Evolutionary conservation across 352 stramenopile species (phyloP).

Genomic region (Pythium sp.): DNA sequence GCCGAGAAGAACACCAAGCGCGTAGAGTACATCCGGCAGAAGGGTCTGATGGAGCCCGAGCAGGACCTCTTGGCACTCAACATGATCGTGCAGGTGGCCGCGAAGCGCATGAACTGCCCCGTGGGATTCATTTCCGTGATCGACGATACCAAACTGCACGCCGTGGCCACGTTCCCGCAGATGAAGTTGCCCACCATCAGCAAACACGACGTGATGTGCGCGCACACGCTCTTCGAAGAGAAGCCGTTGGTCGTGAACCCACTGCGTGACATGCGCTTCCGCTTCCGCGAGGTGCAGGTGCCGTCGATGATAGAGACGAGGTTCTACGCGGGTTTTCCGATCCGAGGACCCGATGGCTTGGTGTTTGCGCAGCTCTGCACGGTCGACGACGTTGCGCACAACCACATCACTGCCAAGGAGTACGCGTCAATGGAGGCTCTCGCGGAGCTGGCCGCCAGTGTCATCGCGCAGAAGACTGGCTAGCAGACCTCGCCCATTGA

Average conservation of each 20-base stretch:
- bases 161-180: conserved; percentile 12
- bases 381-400: conserved; percentile 36
- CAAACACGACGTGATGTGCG: conserved; percentile 48
- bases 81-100: conserved; percentile 46
- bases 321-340: conserved; percentile 65
- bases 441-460: conserved; percentile 37
- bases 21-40: conserved; percentile 38
- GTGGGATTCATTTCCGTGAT: conserved; percentile 61
- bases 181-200: conserved; percentile 14
- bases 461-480: conserved; percentile 12
- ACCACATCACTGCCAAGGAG: conserved; percentile 52
- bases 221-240: conserved; percentile 53
- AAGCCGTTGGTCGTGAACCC: conserved; percentile 53
- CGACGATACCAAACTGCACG: conserved; percentile 45
- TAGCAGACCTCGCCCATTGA: neutral
- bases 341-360: conserved; percentile 40
- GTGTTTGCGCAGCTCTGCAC: conserved; percentile 52
- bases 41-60: conserved; percentile 28
- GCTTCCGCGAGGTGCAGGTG: conserved; percentile 47
- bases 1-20: conserved; percentile 35
- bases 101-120: conserved; percentile 43
- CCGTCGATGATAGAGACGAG: conserved; percentile 38
- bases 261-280: conserved; percentile 52
- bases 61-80: conserved; percentile 41
- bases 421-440: conserved; percentile 65